These are phyloP conservation scores for Citrullus mucosospermus DNA, from an alignment of 306 rosid genomes.

Conservation along the genomic window DNA sequence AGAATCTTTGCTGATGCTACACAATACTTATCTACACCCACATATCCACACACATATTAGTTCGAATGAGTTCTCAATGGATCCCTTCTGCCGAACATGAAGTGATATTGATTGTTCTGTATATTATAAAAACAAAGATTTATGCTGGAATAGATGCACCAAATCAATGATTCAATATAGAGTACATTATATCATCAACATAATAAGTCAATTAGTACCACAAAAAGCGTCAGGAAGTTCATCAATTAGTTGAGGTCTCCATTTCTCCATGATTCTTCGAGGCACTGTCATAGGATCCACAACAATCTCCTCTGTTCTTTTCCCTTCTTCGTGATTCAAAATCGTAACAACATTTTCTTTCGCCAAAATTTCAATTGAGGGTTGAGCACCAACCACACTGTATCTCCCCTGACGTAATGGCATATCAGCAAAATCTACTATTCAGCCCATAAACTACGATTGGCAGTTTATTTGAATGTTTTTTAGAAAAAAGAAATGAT, in stretches of 20 bases:
- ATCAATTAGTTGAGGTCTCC: slow-evolving; percentile 78
- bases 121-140: background rate
- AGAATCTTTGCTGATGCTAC: background rate
- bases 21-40: background rate
- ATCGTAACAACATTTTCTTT: slow-evolving; percentile 81
- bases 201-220: slow-evolving; percentile 29
- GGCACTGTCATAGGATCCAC: slow-evolving; percentile 81
- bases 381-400: slow-evolving; percentile 88
- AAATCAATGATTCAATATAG: background rate
- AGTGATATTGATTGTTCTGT: background rate
- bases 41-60: background rate
- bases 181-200: background rate
- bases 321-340: slow-evolving; percentile 65
- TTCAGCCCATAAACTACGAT: background rate
- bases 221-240: slow-evolving; percentile 95
- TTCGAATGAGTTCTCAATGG: background rate
- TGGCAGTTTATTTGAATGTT: background rate
- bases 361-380: slow-evolving; percentile 82
- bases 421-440: slow-evolving; percentile 4
- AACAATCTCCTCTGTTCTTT: slow-evolving; percentile 49
- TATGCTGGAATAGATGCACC: background rate
- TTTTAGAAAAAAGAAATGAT: background rate
- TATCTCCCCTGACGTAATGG: slow-evolving; percentile 53
- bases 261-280: slow-evolving; percentile 57
- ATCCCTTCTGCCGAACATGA: background rate